Evolutionary conservation across 768 basidiomycete genomes (phyloP).

Genomic region (Psilocybe azurescens): DNA sequence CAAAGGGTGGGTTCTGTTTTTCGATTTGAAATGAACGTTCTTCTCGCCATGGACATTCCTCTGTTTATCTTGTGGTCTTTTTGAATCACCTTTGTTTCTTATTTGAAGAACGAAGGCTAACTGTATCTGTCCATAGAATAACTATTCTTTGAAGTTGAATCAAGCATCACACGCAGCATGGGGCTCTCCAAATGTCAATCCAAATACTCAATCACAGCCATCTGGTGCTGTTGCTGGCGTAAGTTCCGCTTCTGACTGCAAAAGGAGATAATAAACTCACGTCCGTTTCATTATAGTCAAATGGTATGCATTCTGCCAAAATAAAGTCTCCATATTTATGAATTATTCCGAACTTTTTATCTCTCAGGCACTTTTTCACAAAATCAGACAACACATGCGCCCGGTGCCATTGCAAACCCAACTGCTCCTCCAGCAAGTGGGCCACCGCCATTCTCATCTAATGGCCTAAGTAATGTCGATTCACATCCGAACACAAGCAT

Average conservation of each 20-base stretch:
- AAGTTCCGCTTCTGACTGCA: constrained; percentile 20
- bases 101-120: constrained; percentile 17
- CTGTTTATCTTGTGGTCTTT: constrained; percentile 4
- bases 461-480: constrained; percentile 39
- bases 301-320: constrained; percentile 25
- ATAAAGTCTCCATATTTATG: constrained; percentile 15
- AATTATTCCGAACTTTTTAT: constrained; percentile 9
- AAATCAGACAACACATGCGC: constrained; percentile 31
- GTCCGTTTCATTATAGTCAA: constrained; percentile 26
- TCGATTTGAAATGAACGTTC: neutral
- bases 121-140: constrained; percentile 45
- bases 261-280: constrained; percentile 10
- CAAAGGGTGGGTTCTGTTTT: constrained; percentile 57
- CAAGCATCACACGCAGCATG: constrained; percentile 67
- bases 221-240: constrained; percentile 28
- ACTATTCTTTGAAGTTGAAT: constrained; percentile 68
- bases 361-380: constrained; percentile 26
- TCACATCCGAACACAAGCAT: constrained; percentile 32
- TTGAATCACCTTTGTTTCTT: constrained; percentile 7
- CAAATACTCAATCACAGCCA: constrained; percentile 41
- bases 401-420: constrained; percentile 33
- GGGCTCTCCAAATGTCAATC: constrained; percentile 61
- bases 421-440: constrained; percentile 29
- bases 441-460: constrained; percentile 39
- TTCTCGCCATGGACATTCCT: constrained; percentile 7